Base-by-base conservation (phyloP, 2,329 filamentous ascomycete genomes). In the Fusarium xyrophilum region DNA sequence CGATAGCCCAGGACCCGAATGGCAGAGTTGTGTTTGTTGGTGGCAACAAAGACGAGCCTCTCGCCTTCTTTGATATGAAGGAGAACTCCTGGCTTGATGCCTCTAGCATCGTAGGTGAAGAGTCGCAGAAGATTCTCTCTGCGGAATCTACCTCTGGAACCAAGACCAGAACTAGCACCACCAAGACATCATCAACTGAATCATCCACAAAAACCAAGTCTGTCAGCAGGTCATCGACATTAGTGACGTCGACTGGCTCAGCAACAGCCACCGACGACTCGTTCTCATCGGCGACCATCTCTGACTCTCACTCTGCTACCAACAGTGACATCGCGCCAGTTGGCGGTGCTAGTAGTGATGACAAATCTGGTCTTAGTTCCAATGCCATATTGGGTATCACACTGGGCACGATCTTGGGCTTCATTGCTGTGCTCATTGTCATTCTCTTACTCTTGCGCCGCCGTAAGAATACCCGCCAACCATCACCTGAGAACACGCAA, bases 81-180 rank as follows among this genome's bases (percentile, higher is more conserved):
- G 79, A 87, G 46, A 97, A 97, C 76, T 82, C 84, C 46, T 98
- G 95, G 95, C 79, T 91, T 25, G 89, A 97, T 75, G 84, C 91
- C 1, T 87, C 87, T 0, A 79, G 84, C 10, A 77, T 92, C 27
- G 88, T 97, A 64, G 82, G 80, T 23, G 83, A 78, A 9, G 75
- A 83, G 32, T 76, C 80, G 15, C 76, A 84, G 63, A 79, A 80
- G 27, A 65, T 77, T 7, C 72, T 84, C 23, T 75, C 78, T 72
- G 25, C 67, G 4, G 40, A 65, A 14, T 48, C 62, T 25, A 62
- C 60, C 23, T 52, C 62, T 11, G 32, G 39, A 17, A 60, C 60
- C 15, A 62, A 58, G 51, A 67, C 63, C 27, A 67, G 57, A 32
- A 46, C 64, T 10, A 60, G 36, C 48, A 55, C 71, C 68, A 62